A percentile compares a stretch with the other conserved stretches of the same genome.
These are phyloP conservation scores for Colletotrichum truncatum DNA, from an alignment of 2,329 filamentous ascomycete genomes.

Conservation along the genomic window DNA sequence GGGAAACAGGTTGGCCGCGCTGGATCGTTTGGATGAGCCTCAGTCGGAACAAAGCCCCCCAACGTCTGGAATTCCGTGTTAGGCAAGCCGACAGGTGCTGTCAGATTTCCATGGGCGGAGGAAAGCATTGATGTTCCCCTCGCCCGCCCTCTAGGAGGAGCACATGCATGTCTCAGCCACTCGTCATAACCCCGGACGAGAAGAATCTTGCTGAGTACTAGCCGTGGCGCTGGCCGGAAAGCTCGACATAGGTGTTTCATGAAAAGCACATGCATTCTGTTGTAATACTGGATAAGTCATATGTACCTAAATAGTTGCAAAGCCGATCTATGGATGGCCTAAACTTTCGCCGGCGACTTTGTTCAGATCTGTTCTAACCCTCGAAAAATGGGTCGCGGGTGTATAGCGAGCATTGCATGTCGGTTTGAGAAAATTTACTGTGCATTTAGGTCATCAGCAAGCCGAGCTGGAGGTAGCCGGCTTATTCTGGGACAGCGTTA, in stretches of 20 bases:
- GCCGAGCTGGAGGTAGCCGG: background rate
- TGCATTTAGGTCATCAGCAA: background rate
- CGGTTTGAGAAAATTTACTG: background rate
- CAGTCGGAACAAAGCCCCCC: background rate
- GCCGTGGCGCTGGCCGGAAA: background rate
- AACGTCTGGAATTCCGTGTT: slow-evolving; percentile 10
- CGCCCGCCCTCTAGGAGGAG: background rate
- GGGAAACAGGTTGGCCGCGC: background rate
- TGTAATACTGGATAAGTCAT: background rate
- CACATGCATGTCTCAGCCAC: slow-evolving; percentile 25
- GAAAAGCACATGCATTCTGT: background rate
- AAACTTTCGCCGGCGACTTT: background rate
- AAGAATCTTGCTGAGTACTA: background rate
- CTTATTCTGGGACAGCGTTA: background rate
- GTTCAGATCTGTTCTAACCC: background rate
- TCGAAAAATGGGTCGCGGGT: background rate
- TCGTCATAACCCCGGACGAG: background rate
- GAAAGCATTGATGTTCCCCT: background rate
- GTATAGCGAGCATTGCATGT: background rate
- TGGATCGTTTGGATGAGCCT: slow-evolving; percentile 2
- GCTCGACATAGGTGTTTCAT: background rate
- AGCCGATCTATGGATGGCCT: background rate
- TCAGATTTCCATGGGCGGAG: slow-evolving; percentile 10
- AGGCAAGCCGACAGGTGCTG: slow-evolving; percentile 19
- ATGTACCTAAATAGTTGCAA: background rate